phyloP scores from a whole-genome alignment of 2,329 filamentous ascomycete genomes.

The Sclerotinia glacialis region DNA sequence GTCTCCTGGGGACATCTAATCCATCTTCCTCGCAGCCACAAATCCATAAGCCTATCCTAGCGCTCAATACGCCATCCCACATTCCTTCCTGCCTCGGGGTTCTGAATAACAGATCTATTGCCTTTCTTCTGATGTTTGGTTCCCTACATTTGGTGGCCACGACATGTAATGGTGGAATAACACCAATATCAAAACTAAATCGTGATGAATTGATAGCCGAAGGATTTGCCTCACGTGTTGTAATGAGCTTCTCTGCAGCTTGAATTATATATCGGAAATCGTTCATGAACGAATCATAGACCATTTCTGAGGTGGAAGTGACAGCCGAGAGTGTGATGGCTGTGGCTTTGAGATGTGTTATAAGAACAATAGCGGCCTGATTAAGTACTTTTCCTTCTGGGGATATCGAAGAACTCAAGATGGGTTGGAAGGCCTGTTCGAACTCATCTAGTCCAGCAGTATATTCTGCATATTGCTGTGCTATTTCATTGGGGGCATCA shows the following conservation, averaged over 20 bases:
- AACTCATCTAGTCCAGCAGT: slow-evolving; percentile 30
- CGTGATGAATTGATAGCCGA: slow-evolving; percentile 41
- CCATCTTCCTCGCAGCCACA: slow-evolving; percentile 34
- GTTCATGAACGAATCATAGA: slow-evolving; percentile 31
- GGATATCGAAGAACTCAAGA: slow-evolving; percentile 31
- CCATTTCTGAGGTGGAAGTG: slow-evolving; percentile 31
- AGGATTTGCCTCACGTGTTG: slow-evolving; percentile 21
- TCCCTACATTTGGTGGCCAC: slow-evolving; percentile 66
- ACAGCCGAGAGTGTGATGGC: slow-evolving; percentile 30
- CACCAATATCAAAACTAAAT: slow-evolving; percentile 62
- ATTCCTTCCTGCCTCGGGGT: slow-evolving; percentile 64
- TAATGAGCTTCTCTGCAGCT: slow-evolving; percentile 28
- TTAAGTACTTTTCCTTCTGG: slow-evolving; percentile 29
- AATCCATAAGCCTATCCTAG: slow-evolving; percentile 35
- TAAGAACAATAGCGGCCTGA: slow-evolving; percentile 28
- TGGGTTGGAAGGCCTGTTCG: slow-evolving; percentile 31
- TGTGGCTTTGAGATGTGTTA: slow-evolving; percentile 25
- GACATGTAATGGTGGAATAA: slow-evolving; percentile 63
- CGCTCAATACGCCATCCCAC: slow-evolving; percentile 52
- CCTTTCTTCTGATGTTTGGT: slow-evolving; percentile 53
- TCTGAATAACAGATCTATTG: slow-evolving; percentile 57
- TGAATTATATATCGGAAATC: slow-evolving; percentile 33
- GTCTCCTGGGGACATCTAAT: slow-evolving; percentile 24
- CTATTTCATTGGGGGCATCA: slow-evolving; percentile 27
- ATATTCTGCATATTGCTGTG: slow-evolving; percentile 25